These are phyloP conservation scores for Rauvolfia tetraphylla DNA, from an alignment of 257 asterid species.

Conservation along the genomic window DNA sequence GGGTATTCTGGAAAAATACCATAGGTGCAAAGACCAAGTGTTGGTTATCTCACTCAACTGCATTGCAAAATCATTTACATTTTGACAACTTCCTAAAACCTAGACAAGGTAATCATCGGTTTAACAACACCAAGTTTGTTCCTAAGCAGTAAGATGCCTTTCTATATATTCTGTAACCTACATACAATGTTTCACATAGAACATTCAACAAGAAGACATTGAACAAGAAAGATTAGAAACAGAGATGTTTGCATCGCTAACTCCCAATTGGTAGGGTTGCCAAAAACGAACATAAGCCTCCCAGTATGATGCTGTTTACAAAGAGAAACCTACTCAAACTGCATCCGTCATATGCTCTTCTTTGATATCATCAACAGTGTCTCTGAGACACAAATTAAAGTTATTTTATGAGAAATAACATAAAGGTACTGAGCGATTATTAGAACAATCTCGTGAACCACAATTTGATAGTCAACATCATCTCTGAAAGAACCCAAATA, in stretches of 20 bases:
- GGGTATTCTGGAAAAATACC: no score
- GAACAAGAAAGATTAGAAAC: no score
- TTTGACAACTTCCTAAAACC: neutral
- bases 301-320: slow-evolving; percentile 7
- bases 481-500: neutral
- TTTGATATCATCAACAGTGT: slow-evolving; percentile 25
- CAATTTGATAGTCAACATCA: neutral
- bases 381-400: slow-evolving; percentile 31
- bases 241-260: neutral
- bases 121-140: neutral
- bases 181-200: no score
- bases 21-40: neutral
- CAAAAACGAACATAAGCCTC: neutral
- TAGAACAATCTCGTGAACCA: neutral
- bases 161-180: neutral
- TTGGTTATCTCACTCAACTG: neutral
- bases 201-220: no score
- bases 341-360: slow-evolving; percentile 32
- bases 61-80: neutral
- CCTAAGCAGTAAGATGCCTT: neutral
- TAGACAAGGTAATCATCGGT: neutral
- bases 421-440: neutral
- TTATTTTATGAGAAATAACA: neutral
- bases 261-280: no score
- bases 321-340: neutral